Evolutionary conservation across 768 basidiomycete species (phyloP).

Genomic region (Tephrocybe rancida): DNA sequence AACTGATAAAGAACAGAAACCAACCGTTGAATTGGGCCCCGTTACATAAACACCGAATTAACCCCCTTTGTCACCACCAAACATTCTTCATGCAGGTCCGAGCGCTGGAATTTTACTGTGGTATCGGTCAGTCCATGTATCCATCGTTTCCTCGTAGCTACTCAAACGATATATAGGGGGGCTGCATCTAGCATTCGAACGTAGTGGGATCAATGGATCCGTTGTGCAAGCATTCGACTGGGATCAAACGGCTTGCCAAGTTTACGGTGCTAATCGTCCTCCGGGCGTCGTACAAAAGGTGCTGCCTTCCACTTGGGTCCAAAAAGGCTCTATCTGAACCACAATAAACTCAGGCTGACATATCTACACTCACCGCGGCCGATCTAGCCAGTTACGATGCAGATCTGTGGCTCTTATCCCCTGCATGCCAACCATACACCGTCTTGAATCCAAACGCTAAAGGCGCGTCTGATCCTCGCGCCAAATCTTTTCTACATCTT

Average conservation of each 20-base stretch:
- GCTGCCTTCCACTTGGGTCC: not conserved
- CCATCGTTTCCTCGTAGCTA: not conserved
- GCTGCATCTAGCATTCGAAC: conserved; percentile 65
- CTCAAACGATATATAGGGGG: conserved; percentile 51
- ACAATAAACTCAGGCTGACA: conserved; percentile 49
- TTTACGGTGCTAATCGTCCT: conserved; percentile 67
- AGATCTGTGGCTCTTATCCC: conserved; percentile 77
- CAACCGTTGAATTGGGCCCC: conserved; percentile 11
- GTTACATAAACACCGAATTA: conserved; percentile 14
- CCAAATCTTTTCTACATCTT: conserved; percentile 75
- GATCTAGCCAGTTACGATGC: conserved; percentile 51
- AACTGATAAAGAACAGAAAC: conserved; percentile 23
- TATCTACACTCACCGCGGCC: conserved; percentile 53
- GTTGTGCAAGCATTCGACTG: conserved; percentile 80
- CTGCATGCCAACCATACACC: conserved; percentile 85
- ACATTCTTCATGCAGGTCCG: conserved; percentile 27
- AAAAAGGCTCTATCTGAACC: conserved; percentile 1
- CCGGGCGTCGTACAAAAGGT: conserved; percentile 53
- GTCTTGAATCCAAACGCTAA: conserved; percentile 74
- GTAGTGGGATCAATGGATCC: conserved; percentile 46
- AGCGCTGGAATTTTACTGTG: conserved; percentile 74
- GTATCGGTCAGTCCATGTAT: conserved; percentile 57
- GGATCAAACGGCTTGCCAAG: conserved; percentile 74
- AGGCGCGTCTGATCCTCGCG: conserved; percentile 73
- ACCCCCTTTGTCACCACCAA: conserved; percentile 1